Evolutionary conservation across 1,284 basidiomycete species (phyloP).

Genomic region (Somion occarium): DNA sequence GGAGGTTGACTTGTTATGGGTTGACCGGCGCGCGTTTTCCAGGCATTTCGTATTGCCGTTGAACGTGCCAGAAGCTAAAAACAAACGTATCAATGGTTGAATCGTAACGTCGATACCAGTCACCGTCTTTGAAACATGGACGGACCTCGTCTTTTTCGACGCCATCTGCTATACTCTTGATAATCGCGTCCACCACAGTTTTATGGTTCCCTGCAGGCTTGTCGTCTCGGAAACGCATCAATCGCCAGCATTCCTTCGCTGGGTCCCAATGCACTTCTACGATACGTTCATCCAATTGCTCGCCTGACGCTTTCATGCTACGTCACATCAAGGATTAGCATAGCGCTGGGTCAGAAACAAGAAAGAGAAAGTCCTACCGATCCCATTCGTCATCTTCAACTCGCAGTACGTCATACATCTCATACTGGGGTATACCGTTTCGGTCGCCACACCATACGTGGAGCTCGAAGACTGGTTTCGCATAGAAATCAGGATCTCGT

Average conservation of each 20-base stretch:
- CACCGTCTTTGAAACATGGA: not conserved
- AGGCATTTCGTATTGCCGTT: constrained; percentile 55
- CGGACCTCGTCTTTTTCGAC: constrained; percentile 78
- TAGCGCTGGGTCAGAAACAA: no score
- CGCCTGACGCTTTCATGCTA: constrained; percentile 81
- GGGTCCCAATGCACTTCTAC: constrained; percentile 93
- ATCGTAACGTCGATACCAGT: no score
- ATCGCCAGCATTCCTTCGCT: constrained; percentile 65
- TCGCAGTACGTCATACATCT: constrained; percentile 84
- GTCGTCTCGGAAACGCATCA: constrained; percentile 90
- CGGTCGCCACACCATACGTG: constrained; percentile 76
- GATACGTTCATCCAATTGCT: constrained; percentile 91
- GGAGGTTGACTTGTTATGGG: not conserved
- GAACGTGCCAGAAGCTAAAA: constrained; percentile 59
- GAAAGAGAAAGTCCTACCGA: constrained; percentile 45
- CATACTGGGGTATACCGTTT: constrained; percentile 56
- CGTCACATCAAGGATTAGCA: no score
- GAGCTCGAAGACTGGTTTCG: constrained; percentile 86
- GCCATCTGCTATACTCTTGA: constrained; percentile 85
- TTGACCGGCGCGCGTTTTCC: constrained; percentile 58
- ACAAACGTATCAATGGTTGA: no score
- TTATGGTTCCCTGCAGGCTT: constrained; percentile 88
- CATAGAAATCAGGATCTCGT: constrained; percentile 69
- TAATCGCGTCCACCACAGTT: constrained; percentile 78
- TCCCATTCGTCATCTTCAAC: constrained; percentile 94